Conservation (phyloP, 768 basidiomycete genomes). For the Tephrocybe sp. region DNA sequence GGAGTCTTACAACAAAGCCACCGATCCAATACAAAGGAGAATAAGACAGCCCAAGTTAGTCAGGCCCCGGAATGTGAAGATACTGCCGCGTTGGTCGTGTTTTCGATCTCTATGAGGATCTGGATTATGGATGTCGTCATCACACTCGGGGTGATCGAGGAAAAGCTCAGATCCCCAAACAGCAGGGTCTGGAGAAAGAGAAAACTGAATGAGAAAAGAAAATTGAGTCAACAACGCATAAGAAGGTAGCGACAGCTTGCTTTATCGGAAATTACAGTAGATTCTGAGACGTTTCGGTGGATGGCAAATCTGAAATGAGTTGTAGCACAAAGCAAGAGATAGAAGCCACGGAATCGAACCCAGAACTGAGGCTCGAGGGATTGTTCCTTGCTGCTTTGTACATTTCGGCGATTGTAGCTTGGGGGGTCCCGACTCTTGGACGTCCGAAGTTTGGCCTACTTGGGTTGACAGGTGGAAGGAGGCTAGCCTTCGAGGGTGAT, state of each 20-base stretch:
- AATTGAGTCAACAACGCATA: background rate
- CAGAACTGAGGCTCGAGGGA: background rate
- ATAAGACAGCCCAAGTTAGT: constrained; percentile 70
- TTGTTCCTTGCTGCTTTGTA: no score
- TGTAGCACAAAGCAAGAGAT: constrained; percentile 36
- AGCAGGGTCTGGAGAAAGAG: constrained; percentile 68
- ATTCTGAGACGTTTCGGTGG: constrained; percentile 24
- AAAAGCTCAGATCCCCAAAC: constrained; percentile 71
- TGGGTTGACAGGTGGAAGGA: constrained; percentile 34
- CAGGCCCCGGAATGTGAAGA: constrained; percentile 69
- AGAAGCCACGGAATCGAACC: constrained; percentile 1
- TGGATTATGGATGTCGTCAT: constrained; percentile 74
- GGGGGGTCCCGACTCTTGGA: no score
- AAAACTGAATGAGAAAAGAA: constrained; percentile 44
- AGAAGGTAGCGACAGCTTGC: constrained; percentile 22
- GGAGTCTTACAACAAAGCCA: constrained; percentile 55
- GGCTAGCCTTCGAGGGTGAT: constrained; percentile 51
- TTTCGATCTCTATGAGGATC: constrained; percentile 62
- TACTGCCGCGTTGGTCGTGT: constrained; percentile 53
- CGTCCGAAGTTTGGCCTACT: constrained; percentile 21
- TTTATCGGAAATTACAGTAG: constrained; percentile 59
- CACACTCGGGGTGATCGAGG: constrained; percentile 52
- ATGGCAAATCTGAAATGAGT: constrained; percentile 29
- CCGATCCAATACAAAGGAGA: constrained; percentile 47
- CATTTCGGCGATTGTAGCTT: no score